Evolutionary conservation across 2,329 filamentous ascomycete genomes (phyloP), one percentile per base, ranked within the genome.

Genomic region (Tothia fuscella): DNA sequence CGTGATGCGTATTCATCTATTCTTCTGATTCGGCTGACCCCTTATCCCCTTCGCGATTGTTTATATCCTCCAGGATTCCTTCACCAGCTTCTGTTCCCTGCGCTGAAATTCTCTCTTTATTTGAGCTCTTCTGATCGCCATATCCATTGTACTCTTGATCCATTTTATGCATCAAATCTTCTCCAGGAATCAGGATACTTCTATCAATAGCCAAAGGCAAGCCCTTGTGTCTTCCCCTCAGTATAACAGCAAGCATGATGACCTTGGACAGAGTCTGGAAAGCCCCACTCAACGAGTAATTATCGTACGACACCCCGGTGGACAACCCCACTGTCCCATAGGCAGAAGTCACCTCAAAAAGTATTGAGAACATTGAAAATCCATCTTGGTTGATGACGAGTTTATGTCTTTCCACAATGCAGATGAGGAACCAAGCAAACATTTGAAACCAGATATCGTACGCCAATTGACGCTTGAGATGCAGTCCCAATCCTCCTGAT

Each of bases 381-480:
- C 54, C 53, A 2, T 51, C 51, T 20, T 51, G 46, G 1, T 35
- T 65, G 4, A 54, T 50, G 1, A 67, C 58, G 40, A 74, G 76
- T 43, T 75, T 68, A 4, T 60, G 56, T 1, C 70, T 71, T 54
- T 82, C 78, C 35, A 78, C 74, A 29, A 73, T 67, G 41, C 68
- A 66, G 42, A 82, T 76, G 24, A 76, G 55, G 38, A 80, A 64
- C 10, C 78, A 66, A 2, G 74, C 72, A 0, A 80, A 56, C 3
- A 74, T 69, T 12, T 82, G 71, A 62, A 70, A 76, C 77, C 78
- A 81, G 13, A 82, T 62, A 51, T 82, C 78, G 53, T 81, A 75
- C 22, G 74, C 72, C 2, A 82, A 66, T 54, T 82, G 78, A 5
- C 70, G 70, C n/a, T 74, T 70, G 17, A 80, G 62, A 52, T 81